Evolutionary conservation across 2,329 filamentous ascomycete genomes (phyloP).

Genomic region (Emergomyces orientalis): DNA sequence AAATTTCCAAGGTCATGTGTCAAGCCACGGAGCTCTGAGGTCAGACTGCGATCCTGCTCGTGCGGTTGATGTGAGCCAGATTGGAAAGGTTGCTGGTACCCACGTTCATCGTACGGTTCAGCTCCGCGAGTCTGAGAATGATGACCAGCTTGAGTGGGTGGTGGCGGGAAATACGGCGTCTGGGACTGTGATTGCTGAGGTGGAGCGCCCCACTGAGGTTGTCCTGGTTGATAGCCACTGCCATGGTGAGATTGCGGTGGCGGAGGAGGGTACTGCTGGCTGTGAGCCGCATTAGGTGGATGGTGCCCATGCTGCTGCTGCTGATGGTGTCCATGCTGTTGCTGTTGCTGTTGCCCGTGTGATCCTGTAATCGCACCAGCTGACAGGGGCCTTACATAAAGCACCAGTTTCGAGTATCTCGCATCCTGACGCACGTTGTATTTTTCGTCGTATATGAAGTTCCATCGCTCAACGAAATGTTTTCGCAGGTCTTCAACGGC

Average conservation of each 20-base stretch:
- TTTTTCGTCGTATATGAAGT: slow-evolving; percentile 80
- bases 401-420: slow-evolving; percentile 38
- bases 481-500: slow-evolving; percentile 90
- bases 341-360: slow-evolving; percentile 11
- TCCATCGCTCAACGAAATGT: slow-evolving; percentile 91
- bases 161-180: slow-evolving; percentile 36
- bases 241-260: slow-evolving; percentile 19
- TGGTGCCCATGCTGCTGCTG: slow-evolving; percentile 15
- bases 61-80: slow-evolving; percentile 25
- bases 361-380: slow-evolving; percentile 13
- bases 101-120: slow-evolving; percentile 22
- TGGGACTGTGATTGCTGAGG: slow-evolving; percentile 23
- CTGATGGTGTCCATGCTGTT: too few species aligned
- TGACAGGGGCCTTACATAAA: slow-evolving; percentile 27
- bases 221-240: not conserved
- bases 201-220: slow-evolving; percentile 11
- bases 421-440: slow-evolving; percentile 52
- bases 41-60: slow-evolving; percentile 23
- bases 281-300: slow-evolving; percentile 9
- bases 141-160: slow-evolving; percentile 26
- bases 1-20: slow-evolving; percentile 31
- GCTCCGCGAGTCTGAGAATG: slow-evolving; percentile 28
- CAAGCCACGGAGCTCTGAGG: slow-evolving; percentile 28
- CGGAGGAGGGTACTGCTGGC: slow-evolving; percentile 30
- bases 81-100: slow-evolving; percentile 21